These are phyloP conservation scores for Tetradesmus obliquus DNA, from an alignment of 139 green algal genomes.

Conservation along the genomic window DNA sequence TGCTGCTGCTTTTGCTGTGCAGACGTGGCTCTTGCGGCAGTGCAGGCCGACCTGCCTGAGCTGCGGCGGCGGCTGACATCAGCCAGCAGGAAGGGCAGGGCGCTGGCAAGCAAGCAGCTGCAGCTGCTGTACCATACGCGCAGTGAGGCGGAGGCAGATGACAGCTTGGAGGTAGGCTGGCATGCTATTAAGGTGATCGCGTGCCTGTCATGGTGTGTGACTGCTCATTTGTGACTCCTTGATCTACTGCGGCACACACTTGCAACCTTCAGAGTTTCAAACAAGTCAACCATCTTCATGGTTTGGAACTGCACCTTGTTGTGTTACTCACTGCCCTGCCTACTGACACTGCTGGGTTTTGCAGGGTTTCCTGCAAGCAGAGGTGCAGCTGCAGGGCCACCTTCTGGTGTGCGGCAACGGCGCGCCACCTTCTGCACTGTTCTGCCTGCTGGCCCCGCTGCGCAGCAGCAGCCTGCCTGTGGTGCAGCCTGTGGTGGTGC, in stretches of 20 bases:
- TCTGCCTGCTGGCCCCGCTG: constrained; percentile 29
- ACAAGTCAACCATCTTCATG: neutral
- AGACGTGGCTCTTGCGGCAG: neutral
- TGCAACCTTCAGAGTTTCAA: too few species aligned
- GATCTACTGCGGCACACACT: too few species aligned
- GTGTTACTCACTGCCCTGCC: neutral
- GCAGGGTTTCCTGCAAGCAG: neutral
- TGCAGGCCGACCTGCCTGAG: neutral
- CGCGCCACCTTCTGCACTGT: constrained; percentile 18
- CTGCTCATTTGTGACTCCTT: too few species aligned
- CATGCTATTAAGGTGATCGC: neutral
- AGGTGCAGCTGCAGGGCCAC: constrained; percentile 19
- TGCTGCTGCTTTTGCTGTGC: neutral
- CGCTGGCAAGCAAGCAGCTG: constrained; percentile 10
- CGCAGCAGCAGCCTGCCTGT: neutral
- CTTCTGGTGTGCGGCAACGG: neutral
- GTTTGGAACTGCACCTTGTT: neutral
- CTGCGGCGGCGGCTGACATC: neutral
- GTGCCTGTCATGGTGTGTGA: too few species aligned
- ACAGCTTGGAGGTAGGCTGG: neutral
- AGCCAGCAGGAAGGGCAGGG: constrained; percentile 9
- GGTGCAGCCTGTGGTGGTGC: constrained; percentile 17
- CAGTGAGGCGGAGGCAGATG: neutral
- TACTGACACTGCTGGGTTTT: neutral
- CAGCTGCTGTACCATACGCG: constrained; percentile 22